phyloP scores from a whole-genome alignment of 2,329 filamentous ascomycete genomes.

The Sphaerulina musiva region DNA sequence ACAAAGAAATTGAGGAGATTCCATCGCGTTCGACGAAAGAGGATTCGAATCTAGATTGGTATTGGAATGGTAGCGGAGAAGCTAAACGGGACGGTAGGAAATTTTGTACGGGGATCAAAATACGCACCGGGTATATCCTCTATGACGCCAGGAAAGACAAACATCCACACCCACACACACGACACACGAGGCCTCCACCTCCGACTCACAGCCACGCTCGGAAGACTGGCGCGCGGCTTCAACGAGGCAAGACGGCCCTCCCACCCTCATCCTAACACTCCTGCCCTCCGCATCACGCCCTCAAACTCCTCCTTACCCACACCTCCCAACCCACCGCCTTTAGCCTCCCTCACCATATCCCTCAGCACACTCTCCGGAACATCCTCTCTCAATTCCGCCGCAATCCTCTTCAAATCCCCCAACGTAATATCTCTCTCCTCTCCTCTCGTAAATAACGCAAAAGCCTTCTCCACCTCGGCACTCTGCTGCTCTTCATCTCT shows the following conservation, averaged over 20 bases:
- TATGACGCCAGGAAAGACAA: no score
- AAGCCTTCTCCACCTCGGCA: conserved; percentile 74
- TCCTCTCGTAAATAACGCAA: conserved; percentile 65
- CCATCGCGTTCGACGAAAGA: no score
- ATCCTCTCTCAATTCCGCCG: conserved; percentile 73
- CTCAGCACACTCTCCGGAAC: conserved; percentile 74
- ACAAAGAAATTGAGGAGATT: no score
- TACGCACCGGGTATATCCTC: no score
- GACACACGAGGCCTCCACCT: no score
- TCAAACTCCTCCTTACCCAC: conserved; percentile 78
- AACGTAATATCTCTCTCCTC: conserved; percentile 65
- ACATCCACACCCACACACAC: no score
- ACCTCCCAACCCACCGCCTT: conserved; percentile 67
- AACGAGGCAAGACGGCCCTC: not conserved
- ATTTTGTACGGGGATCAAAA: no score
- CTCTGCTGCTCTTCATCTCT: conserved; percentile 45
- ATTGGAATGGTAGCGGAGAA: no score
- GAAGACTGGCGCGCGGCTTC: no score
- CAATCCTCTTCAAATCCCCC: conserved; percentile 69
- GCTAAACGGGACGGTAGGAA: no score
- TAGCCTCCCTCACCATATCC: conserved; percentile 95
- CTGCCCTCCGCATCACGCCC: conserved; percentile 75
- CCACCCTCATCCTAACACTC: conserved; percentile 62
- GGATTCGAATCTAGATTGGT: no score
- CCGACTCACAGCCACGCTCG: no score